Base-by-base conservation (phyloP, 148 eudicot genomes). In the Rhododendron simsii region DNA sequence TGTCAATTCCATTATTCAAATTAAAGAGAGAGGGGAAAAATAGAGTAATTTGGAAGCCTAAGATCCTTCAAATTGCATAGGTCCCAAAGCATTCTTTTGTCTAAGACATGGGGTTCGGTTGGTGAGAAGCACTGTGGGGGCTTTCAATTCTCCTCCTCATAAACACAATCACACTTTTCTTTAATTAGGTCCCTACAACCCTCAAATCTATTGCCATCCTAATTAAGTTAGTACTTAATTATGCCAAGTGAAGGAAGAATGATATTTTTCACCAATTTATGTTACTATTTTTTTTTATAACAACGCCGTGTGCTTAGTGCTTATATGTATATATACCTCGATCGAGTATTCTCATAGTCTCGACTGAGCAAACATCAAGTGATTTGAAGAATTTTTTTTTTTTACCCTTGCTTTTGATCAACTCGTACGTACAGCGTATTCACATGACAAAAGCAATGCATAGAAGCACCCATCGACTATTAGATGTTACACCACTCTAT, bases 101-200 rank as follows among this genome's bases (percentile, higher is more conserved):
- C 45, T 81, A 61, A 48, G 81, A 81, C 55, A 16, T 61, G 87
- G 90, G 91, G 73, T 85, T 63, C 89, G 92, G 92, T 90, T 82
- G 90, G 90, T 88, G 84, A 90, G 90, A 85, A 88, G 88, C 92
- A 90, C 80, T 82, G 73, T 82, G 73, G 76, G 39, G 18, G 39
- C 88, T 88, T 88, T 88, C 88, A 88, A 88, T 78, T 81, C 77
- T 57, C 77, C 71, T 69, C 71, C 85, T 7, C 48, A 77, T 82
- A 86, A 85, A 30, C 88, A 90, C 79, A 83, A 81, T 86, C 84
- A 87, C 59, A 47, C 33, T 71, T 85, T 87, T 33, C 28, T 45
- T 16, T 55, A 50, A 47, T 45, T 80, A 26, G 7, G 75, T 69
- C 75, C 39, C 75, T 0, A 28, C 75, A 69, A 5, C 37, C 35